phyloP scores from a whole-genome alignment of 116 monocot species.

The Cymodocea nodosa region DNA sequence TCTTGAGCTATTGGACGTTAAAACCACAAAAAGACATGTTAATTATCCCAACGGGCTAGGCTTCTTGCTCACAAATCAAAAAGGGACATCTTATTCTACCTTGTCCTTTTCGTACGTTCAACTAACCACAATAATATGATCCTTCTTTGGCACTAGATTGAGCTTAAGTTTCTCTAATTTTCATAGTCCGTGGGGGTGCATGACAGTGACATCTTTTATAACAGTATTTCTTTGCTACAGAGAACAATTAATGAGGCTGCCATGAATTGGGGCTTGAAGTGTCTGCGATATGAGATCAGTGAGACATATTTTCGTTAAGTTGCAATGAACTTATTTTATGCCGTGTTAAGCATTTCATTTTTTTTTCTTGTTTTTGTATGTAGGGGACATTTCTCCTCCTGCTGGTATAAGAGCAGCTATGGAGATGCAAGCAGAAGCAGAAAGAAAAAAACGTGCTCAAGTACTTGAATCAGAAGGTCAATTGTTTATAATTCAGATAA shows the following conservation, averaged over 20 bases:
- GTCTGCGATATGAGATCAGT: slow-evolving; percentile 92
- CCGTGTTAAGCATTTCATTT: not conserved
- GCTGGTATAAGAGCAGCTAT: slow-evolving; percentile 81
- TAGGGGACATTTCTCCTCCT: slow-evolving; percentile 92
- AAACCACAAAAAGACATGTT: no score
- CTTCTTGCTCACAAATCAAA: no score
- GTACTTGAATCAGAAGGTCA: slow-evolving; percentile 95
- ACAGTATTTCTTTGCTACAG: slow-evolving; percentile 22
- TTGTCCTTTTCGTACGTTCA: no score
- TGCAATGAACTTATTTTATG: not conserved
- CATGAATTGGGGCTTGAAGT: slow-evolving; percentile 77
- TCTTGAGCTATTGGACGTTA: no score
- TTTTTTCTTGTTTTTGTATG: not conserved
- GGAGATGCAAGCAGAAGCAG: slow-evolving; percentile 99
- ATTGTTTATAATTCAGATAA: not conserved
- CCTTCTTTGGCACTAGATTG: no score
- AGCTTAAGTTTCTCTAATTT: no score
- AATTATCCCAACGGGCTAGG: no score
- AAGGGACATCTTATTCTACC: no score
- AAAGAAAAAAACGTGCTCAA: slow-evolving; percentile 86
- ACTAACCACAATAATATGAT: no score
- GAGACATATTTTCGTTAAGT: slow-evolving; percentile 9
- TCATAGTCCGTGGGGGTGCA: no score
- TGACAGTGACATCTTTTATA: not conserved
- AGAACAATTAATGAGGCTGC: slow-evolving; percentile 87